Evolutionary conservation across 1,284 basidiomycete genomes (phyloP).

Genomic region (Grifola frondosa): DNA sequence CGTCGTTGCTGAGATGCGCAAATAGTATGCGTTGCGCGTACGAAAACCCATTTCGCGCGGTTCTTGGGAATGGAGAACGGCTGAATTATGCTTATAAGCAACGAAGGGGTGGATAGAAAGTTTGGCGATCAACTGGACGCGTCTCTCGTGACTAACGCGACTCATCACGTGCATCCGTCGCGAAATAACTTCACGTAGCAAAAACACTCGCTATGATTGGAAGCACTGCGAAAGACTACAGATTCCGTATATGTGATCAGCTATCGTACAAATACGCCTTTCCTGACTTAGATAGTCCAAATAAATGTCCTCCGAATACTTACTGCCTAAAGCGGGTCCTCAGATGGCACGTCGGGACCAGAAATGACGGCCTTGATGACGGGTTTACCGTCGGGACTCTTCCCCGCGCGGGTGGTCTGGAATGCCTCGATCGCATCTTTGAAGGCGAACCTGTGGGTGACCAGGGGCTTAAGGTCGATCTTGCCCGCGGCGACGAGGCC

Average conservation of each 20-base stretch:
- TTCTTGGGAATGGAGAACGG: no score
- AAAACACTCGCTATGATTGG: no score
- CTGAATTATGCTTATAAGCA: no score
- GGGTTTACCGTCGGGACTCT: slow-evolving; percentile 73
- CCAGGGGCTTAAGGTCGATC: slow-evolving; percentile 85
- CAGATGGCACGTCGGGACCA: slow-evolving; percentile 57
- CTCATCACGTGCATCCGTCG: no score
- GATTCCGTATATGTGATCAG: no score
- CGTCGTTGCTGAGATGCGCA: slow-evolving; percentile 62
- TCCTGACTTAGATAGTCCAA: no score
- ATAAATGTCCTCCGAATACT: no score
- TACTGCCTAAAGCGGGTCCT: slow-evolving; percentile 21
- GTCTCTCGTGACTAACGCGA: no score
- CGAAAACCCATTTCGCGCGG: slow-evolving; percentile 46
- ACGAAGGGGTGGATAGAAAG: no score
- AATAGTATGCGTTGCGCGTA: slow-evolving; percentile 66
- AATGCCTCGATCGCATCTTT: slow-evolving; percentile 79
- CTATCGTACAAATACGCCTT: no score
- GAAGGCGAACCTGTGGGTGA: slow-evolving; percentile 86
- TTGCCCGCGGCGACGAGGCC: slow-evolving; percentile 77
- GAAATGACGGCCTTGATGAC: slow-evolving; percentile 79
- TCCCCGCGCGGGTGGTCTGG: slow-evolving; percentile 75
- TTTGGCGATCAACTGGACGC: no score
- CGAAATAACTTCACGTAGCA: not conserved
- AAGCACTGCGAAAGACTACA: no score